A percentile compares a stretch with the other conserved stretches of the same genome.
Evolutionary conservation across 495 filamentous ascomycete species (phyloP).

Genomic region (Hypoxylon trugodes): DNA sequence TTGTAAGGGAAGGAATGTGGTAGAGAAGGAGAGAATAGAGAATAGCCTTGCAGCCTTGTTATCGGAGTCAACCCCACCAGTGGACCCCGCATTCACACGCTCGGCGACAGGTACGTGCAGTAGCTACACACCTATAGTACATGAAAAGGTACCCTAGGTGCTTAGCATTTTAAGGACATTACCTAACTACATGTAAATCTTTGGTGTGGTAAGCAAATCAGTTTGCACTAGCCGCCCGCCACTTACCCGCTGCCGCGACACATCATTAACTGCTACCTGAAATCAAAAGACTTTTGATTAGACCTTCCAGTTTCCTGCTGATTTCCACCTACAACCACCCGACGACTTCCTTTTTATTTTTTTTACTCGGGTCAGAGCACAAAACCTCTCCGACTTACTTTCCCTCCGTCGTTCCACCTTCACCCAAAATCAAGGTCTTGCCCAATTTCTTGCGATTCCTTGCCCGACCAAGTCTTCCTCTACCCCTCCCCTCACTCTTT

Average conservation of each 20-base stretch:
- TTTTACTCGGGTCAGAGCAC: conserved; percentile 2
- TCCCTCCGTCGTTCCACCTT: neutral
- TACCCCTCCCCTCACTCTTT: conserved; percentile 15
- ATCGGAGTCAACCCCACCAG: conserved; percentile 17
- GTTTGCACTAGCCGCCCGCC: conserved; percentile 30
- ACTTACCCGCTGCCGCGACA: conserved; percentile 29
- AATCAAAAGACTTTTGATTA: conserved; percentile 30
- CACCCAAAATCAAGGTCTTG: neutral
- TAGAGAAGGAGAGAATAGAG: no score
- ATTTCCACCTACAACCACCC: conserved; percentile 31
- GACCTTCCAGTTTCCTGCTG: conserved; percentile 28
- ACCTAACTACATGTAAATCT: conserved; percentile 1
- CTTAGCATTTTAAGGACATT: neutral
- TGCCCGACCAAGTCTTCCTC: neutral
- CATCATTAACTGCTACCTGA: conserved; percentile 43
- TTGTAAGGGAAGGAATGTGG: no score
- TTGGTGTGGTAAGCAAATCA: conserved; percentile 12
- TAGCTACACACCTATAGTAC: neutral
- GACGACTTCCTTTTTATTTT: no score
- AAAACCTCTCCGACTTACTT: conserved; percentile 4
- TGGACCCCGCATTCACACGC: conserved; percentile 36
- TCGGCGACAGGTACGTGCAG: neutral
- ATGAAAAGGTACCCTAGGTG: neutral
- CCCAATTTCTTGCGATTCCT: neutral
- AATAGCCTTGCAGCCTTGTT: conserved; percentile 3